Evolutionary conservation across 192 early-diverging fungal species (phyloP), one percentile per base, ranked within the genome.

Genomic region (Phlyctochytrium bullatum): DNA sequence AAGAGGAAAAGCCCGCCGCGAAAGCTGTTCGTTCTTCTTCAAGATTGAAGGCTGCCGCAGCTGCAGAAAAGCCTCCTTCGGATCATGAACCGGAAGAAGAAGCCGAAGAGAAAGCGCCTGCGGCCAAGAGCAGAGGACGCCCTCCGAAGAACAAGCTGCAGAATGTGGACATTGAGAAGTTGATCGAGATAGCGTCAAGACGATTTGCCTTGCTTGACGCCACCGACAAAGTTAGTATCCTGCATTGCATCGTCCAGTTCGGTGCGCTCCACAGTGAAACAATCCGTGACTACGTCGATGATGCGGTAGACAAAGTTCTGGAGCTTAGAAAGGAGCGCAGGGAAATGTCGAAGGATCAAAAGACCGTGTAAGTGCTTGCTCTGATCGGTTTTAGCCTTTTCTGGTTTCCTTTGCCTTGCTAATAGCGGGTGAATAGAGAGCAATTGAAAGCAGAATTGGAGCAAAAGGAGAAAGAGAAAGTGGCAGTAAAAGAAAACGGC

Each of bases 281-380:
- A 31, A 69, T 81, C 63, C 83, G 92, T 24, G 71, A 78, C 31
- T 92, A 88, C 72, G 83, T 92, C 62, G 93, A 93, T 35, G 78
- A 88, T 53, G 88, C 86, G 35, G 75, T 88, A 2, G 90, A 94
- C 51, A 69, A 88, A 6, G 75, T 83, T 25, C 83, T 82, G 0
- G 91, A 89, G 52, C 75, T 93, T 52, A 82, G 87, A 52, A 89
- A 90, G 65, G 87, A 71, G 35, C 62, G 63, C 20, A 54, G 62
- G 20, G 53, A 36, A 53, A 27, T 65, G 16, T 50, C 62, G 20
- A 69, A 62, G 52, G 68, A 69, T 3, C 68, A 69, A 33, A 16
- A 60, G 24, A 40, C 61, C 17, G 61, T 69, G 68, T 69, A 62
- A 62, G 61, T 31, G 33, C 40, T 57, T 65, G n/a, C 20, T 59